phyloP scores from a whole-genome alignment of 331 rosid species.

The Telfairia occidentalis region DNA sequence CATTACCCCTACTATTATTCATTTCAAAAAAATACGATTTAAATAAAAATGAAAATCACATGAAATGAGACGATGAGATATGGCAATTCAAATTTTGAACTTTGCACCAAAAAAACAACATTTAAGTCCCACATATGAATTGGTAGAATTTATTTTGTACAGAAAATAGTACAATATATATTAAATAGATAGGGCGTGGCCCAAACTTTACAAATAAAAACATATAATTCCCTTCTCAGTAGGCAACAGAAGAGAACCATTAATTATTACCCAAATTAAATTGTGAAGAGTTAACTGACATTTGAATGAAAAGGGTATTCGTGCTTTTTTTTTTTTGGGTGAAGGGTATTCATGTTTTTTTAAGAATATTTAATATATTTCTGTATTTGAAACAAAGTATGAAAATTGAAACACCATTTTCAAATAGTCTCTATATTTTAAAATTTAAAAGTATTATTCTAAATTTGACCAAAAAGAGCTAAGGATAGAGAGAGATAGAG shows the following conservation, averaged over 20 bases:
- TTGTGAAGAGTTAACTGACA: neutral
- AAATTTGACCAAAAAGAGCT: too few species aligned
- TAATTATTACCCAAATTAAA: neutral
- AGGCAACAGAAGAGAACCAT: neutral
- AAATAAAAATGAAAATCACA: neutral
- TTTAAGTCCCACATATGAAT: neutral
- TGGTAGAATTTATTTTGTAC: neutral
- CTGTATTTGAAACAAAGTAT: neutral
- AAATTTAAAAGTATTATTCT: too few species aligned
- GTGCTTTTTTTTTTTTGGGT: neutral
- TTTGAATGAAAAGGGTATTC: neutral
- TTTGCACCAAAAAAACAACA: neutral
- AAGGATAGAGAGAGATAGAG: neutral
- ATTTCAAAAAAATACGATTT: too few species aligned
- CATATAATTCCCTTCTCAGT: neutral
- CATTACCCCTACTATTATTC: neutral
- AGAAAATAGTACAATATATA: neutral
- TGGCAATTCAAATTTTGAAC: neutral
- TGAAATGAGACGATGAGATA: neutral
- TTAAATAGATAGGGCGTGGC: neutral
- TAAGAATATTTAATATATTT: neutral
- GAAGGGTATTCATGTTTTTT: too few species aligned
- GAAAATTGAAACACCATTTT: too few species aligned
- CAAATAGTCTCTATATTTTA: neutral
- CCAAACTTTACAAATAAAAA: neutral